Base-by-base conservation (phyloP, 1,284 basidiomycete genomes). In the Trametes polyzona region DNA sequence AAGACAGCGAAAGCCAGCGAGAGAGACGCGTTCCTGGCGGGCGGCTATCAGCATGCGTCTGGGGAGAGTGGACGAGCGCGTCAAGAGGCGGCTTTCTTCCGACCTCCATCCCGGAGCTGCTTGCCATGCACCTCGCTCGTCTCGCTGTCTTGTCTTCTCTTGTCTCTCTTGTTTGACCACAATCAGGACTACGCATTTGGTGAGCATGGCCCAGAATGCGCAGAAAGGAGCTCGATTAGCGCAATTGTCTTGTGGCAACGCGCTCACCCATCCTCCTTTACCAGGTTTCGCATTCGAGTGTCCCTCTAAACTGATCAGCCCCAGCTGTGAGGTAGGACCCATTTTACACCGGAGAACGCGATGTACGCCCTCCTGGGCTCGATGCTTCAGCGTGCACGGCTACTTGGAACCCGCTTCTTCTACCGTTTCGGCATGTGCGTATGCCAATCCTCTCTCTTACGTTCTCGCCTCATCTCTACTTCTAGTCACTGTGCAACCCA, bases 401-500 rank as follows among this genome's bases (percentile, higher is more conserved):
- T 71, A 7, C 61, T 75, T 36, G 78, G 81, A 32, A 81, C 83
- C 54, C 73, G 75, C 32, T 83, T 83, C 64, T 86, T 91, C 70
- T 82, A 86, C 50, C 81, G 80, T 44, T 91, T 92, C 68, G 89
- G 89, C 74, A 78, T 90, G 89, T 91, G 74, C 69, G 89, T 83
- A 49, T 49, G 52, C 27, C 49, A 37, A 49, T 37, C 43, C 47
- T 53, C 49, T 52, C 46, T 26, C n/a, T 24, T 47, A 56, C 37
- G 44, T 17, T 42, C 55, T 43, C 42, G 33, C 26, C 50, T 59
- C 36, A 52, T 39, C 51, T 17, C 17, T 16, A 3, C 21, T 7
- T 1, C 26, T 67, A 93, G 91, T 54, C 90, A 93, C 69, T 93
- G 90, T 67, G 90, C 92, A 59, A 92, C 88, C 5, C 92, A 94